These are phyloP conservation scores for Phytophthora rubi DNA, from an alignment of 352 stramenopile genomes.

Conservation along the genomic window DNA sequence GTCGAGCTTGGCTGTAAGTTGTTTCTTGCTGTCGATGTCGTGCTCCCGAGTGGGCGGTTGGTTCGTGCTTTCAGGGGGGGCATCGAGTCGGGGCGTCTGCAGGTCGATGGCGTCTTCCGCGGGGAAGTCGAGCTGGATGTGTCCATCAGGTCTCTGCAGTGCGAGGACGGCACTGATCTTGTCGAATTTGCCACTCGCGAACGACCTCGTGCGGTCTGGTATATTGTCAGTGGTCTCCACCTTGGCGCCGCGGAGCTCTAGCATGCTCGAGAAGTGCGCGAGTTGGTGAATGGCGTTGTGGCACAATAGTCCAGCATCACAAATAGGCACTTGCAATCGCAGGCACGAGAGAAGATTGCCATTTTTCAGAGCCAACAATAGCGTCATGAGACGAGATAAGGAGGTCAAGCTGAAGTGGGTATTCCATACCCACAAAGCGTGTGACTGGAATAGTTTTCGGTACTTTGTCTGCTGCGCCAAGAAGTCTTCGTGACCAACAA, in stretches of 20 bases:
- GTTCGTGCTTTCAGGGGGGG: not conserved
- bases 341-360: not conserved
- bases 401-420: not conserved
- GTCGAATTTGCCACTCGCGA: slow-evolving; percentile 19
- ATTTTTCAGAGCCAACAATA: not conserved
- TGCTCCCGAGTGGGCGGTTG: not conserved
- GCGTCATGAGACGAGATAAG: not conserved
- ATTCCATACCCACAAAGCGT: not conserved
- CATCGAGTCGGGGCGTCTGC: slow-evolving; percentile 6
- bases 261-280: not conserved
- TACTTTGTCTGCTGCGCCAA: not conserved
- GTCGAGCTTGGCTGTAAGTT: not conserved
- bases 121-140: slow-evolving; percentile 50
- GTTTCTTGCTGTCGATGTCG: not conserved
- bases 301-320: not conserved
- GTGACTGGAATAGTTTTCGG: too few species aligned
- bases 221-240: not conserved
- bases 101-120: slow-evolving; percentile 38
- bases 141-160: slow-evolving; percentile 36
- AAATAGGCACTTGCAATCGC: slow-evolving; percentile 11
- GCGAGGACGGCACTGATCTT: slow-evolving; percentile 26
- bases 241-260: slow-evolving; percentile 5
- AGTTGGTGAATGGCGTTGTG: slow-evolving; percentile 6
- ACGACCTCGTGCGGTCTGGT: not conserved
- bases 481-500: too few species aligned